Evolutionary conservation across 164 flowering plant genomes (phyloP).

Genomic region (Aristolochia contorta): DNA sequence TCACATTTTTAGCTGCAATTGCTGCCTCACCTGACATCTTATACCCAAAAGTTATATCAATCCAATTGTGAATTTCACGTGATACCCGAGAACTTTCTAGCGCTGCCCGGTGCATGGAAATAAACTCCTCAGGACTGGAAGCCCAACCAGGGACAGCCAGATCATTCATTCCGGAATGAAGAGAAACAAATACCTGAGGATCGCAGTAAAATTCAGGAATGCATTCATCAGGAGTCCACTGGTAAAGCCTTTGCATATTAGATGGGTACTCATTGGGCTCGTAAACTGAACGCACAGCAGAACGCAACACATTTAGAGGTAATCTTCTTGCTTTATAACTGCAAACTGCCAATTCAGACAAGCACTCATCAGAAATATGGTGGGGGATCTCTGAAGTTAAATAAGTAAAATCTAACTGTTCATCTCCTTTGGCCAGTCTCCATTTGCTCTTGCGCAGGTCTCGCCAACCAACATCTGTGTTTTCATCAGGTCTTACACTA

Average conservation of each 20-base stretch:
- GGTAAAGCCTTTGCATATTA: slow-evolving; percentile 90
- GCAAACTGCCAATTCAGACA: slow-evolving; percentile 96
- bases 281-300: slow-evolving; percentile 91
- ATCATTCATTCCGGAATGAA: slow-evolving; percentile 81
- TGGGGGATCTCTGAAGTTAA: slow-evolving; percentile 90
- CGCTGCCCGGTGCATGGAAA: slow-evolving; percentile 81
- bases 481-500: slow-evolving; percentile 63
- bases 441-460: slow-evolving; percentile 88
- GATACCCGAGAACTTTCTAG: slow-evolving; percentile 81
- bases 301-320: slow-evolving; percentile 73
- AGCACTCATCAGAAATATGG: slow-evolving; percentile 97
- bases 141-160: slow-evolving; percentile 90
- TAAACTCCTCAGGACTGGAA: slow-evolving; percentile 65
- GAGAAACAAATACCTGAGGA: slow-evolving; percentile 62
- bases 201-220: slow-evolving; percentile 94
- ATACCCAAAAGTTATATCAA: slow-evolving; percentile 91
- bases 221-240: slow-evolving; percentile 99
- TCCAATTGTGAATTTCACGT: slow-evolving; percentile 75
- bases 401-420: slow-evolving; percentile 95
- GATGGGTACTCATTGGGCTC: slow-evolving; percentile 99
- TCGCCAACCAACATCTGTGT: slow-evolving; percentile 77
- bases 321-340: slow-evolving; percentile 97
- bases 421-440: slow-evolving; percentile 97
- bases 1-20: slow-evolving; percentile 82
- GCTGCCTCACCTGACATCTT: slow-evolving; percentile 92